Evolutionary conservation across 176 grass and related monocot species (phyloP), one percentile per base, ranked within the genome.

Genomic region (Aegilops longissima): DNA sequence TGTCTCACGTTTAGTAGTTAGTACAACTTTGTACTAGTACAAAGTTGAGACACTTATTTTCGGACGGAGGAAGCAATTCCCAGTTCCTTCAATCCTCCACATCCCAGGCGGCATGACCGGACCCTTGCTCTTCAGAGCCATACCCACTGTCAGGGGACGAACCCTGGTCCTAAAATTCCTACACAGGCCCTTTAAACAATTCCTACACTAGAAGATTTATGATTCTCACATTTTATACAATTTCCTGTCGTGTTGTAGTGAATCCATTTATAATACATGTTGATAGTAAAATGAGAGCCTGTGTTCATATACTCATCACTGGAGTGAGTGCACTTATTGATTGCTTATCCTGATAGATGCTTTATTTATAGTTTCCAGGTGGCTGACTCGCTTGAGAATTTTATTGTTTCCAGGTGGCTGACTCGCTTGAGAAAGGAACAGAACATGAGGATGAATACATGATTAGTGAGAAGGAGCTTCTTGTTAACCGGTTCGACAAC

Each of bases 371-470:
- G 69, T 82, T 77, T 74, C 9, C 84, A 98, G 97, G 93, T 94
- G 11, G 96, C 96, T 76, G 93, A 98, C 67, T 98, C 93, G 59
- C 93, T 98, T 88, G 96, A 98, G 80, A 98, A 98, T 39, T 24
- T 73, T 79, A 49, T 64, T 91, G 69, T 82, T 77, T 74, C 9
- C 84, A 98, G 97, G 93, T 94, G 12, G 97, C 97, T 77, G 93
- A 98, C 68, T 98, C 97, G 61, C 97, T 98, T 88, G 97, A 98
- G 80, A 98, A 98, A 90, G 96, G 97, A 91, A 98, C 97, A 71
- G 97, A 98, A 85, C 88, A 98, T 86, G 94, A 98, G 87, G 97
- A 98, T 83, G 97, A 98, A 71, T 98, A 98, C 90, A 98, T 98
- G 97, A 98, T 98, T 54, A 98, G 97, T 87, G 97, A 98, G 86